Conservation (phyloP, 352 stramenopile species). For the Saprolegnia parasitica region DNA sequence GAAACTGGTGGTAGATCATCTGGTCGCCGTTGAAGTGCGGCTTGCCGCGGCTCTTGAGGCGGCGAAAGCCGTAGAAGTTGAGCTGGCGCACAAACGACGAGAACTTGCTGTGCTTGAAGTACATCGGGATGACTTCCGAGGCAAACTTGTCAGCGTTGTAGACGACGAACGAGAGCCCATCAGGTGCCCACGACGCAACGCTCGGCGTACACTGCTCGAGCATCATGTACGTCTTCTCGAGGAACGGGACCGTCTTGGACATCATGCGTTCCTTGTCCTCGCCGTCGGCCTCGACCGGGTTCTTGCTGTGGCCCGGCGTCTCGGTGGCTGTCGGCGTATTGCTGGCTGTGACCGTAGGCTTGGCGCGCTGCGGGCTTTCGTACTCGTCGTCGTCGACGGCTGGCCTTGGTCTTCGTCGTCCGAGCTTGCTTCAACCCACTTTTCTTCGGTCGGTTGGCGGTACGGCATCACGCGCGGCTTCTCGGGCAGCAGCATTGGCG, state of each 20-base stretch:
- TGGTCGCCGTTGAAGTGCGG: conserved; percentile 25
- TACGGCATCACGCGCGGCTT: conserved; percentile 14
- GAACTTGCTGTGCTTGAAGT: conserved; percentile 93
- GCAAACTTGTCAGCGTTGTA: conserved; percentile 83
- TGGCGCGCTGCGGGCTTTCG: background rate
- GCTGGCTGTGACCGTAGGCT: too few relatives aligned
- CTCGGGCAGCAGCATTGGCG: background rate
- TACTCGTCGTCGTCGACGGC: conserved; percentile 7
- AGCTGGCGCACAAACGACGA: conserved; percentile 90
- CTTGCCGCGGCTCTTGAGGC: conserved; percentile 46
- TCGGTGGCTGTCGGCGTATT: too few relatives aligned
- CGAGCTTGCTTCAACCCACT: conserved; percentile 13
- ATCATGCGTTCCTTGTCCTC: conserved; percentile 9
- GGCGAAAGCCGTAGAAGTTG: conserved; percentile 90
- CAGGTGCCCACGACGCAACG: conserved; percentile 69
- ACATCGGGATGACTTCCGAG: conserved; percentile 80
- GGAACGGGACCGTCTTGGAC: conserved; percentile 39
- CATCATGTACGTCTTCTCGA: conserved; percentile 89
- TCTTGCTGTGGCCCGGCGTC: background rate
- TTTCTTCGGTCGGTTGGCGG: background rate
- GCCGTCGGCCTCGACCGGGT: background rate
- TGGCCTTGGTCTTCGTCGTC: conserved; percentile 1
- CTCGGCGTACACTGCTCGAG: conserved; percentile 70
- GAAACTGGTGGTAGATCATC: conserved; percentile 78
- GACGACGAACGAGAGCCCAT: conserved; percentile 85